A percentile compares a stretch with the other conserved stretches of the same genome.
Conservation (phyloP, 345 rosid genomes). For the Pistacia integerrima region DNA sequence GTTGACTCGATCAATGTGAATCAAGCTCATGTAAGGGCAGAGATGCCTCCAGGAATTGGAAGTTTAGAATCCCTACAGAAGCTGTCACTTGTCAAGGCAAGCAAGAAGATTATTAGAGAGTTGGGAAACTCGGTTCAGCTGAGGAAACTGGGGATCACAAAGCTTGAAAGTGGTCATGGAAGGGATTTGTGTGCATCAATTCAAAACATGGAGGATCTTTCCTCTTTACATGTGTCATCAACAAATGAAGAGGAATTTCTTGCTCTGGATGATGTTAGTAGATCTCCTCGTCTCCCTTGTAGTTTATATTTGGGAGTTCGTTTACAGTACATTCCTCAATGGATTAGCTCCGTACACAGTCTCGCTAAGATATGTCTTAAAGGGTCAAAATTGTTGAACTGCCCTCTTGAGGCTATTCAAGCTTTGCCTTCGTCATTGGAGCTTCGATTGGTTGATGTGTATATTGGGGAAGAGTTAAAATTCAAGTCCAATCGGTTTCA, state of each 20-base stretch:
- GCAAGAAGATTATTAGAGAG: neutral
- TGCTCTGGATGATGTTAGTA: neutral
- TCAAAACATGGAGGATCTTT: too few relatives aligned
- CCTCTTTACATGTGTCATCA: too few relatives aligned
- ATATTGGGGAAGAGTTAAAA: too few relatives aligned
- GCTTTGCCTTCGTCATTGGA: too few relatives aligned
- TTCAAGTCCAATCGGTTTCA: too few relatives aligned
- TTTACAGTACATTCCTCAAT: too few relatives aligned
- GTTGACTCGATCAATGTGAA: neutral
- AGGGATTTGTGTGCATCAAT: too few relatives aligned
- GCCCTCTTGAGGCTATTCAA: too few relatives aligned
- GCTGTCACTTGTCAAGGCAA: conserved; percentile 7
- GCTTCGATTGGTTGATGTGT: too few relatives aligned
- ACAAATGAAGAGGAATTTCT: neutral
- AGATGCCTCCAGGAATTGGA: neutral
- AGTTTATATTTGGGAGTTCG: neutral
- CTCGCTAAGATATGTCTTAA: too few relatives aligned
- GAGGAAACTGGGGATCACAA: neutral
- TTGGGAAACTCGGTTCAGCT: neutral
- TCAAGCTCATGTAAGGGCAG: conserved; percentile 9
- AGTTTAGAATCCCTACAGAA: conserved; percentile 9
- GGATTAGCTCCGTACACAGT: too few relatives aligned
- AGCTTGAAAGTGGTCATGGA: neutral
- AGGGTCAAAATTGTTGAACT: too few relatives aligned
- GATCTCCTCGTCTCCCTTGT: conserved; percentile 3